These are phyloP conservation scores for Metarhizium album DNA, from an alignment of 2,329 filamentous ascomycete species.

Conservation along the genomic window DNA sequence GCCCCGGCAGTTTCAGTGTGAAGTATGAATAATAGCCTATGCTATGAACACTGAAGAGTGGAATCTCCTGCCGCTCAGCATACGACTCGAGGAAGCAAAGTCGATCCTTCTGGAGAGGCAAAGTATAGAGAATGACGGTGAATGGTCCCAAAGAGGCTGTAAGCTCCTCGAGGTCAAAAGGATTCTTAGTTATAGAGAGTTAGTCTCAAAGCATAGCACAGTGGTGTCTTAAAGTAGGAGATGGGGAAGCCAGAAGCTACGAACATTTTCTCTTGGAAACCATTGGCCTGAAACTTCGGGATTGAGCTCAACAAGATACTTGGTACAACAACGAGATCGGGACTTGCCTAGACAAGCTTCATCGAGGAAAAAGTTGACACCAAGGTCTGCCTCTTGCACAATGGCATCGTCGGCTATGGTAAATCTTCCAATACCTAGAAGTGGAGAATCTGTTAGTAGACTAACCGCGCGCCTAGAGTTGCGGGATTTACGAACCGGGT, in stretches of 20 bases:
- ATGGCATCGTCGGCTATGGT: constrained; percentile 74
- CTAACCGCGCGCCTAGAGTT: background rate
- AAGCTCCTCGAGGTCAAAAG: constrained; percentile 27
- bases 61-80: constrained; percentile 47
- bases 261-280: constrained; percentile 36
- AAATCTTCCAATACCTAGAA: constrained; percentile 70
- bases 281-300: constrained; percentile 79
- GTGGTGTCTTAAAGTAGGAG: background rate
- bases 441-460: background rate
- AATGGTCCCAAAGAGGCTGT: constrained; percentile 31
- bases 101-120: constrained; percentile 35
- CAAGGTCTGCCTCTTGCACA: constrained; percentile 75
- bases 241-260: background rate
- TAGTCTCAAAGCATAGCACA: background rate
- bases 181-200: constrained; percentile 11
- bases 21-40: constrained; percentile 88
- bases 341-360: constrained; percentile 64
- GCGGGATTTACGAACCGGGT: constrained; percentile 44
- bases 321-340: constrained; percentile 67
- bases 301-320: constrained; percentile 76
- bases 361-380: constrained; percentile 95
- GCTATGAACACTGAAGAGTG: constrained; percentile 76
- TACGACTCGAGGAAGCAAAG: constrained; percentile 37
- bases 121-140: constrained; percentile 44
- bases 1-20: constrained; percentile 63